phyloP scores from a whole-genome alignment of 176 grass and related monocot genomes.

The Musa schizocarpa region DNA sequence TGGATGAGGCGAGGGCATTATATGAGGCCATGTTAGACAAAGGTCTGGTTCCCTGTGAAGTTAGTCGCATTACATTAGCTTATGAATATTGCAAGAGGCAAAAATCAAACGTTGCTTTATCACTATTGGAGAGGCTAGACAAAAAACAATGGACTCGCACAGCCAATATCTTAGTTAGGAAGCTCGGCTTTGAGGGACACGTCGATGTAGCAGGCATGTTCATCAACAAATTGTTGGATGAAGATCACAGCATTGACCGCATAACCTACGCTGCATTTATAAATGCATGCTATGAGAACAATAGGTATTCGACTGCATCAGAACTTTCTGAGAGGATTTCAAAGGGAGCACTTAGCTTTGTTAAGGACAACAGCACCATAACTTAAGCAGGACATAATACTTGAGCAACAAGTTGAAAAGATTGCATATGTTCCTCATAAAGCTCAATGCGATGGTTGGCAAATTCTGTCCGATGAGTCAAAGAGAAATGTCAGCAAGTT shows the following conservation, averaged over 20 bases:
- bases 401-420: neutral
- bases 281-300: constrained; percentile 55
- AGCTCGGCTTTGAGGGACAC: constrained; percentile 48
- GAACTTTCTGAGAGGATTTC: constrained; percentile 58
- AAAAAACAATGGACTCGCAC: constrained; percentile 42
- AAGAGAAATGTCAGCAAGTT: neutral
- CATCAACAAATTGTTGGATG: constrained; percentile 50
- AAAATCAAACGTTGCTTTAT: constrained; percentile 39
- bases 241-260: constrained; percentile 46
- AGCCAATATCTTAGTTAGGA: constrained; percentile 56
- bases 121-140: constrained; percentile 54
- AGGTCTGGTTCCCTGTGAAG: constrained; percentile 68
- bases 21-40: constrained; percentile 91
- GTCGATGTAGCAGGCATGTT: constrained; percentile 59
- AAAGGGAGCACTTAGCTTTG: constrained; percentile 31
- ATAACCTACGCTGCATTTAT: constrained; percentile 50
- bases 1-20: constrained; percentile 75
- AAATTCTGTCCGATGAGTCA: neutral
- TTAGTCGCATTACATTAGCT: constrained; percentile 65
- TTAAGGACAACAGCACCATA: constrained; percentile 28
- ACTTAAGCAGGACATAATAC: constrained; percentile 16
- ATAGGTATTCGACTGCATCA: constrained; percentile 62
- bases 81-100: constrained; percentile 59
- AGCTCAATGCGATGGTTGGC: neutral
- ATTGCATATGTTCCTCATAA: neutral